phyloP scores from a whole-genome alignment of 2,329 filamentous ascomycete species.

The Calcarisporium arbuscula region DNA sequence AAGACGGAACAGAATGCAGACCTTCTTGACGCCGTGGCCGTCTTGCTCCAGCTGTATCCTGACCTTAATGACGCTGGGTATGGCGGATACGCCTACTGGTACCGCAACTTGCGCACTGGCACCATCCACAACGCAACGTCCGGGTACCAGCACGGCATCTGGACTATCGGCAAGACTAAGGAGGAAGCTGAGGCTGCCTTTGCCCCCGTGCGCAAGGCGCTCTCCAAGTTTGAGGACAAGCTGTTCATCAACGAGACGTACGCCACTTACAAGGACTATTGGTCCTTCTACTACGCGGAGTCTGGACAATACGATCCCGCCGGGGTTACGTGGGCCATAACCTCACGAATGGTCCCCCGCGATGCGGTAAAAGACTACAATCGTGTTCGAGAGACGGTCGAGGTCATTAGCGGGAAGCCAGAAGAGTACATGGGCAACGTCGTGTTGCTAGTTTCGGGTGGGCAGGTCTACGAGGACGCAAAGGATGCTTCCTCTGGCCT shows the following conservation, averaged over 20 bases:
- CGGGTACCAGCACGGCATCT: slow-evolving; percentile 21
- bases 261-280: slow-evolving; percentile 20
- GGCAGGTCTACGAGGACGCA: slow-evolving; percentile 20
- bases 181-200: slow-evolving; percentile 15
- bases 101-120: slow-evolving; percentile 14
- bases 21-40: slow-evolving; percentile 18
- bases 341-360: slow-evolving; percentile 21
- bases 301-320: slow-evolving; percentile 16
- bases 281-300: slow-evolving; percentile 21
- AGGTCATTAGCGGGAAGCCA: slow-evolving; percentile 17
- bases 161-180: slow-evolving; percentile 19
- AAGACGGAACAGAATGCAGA: slow-evolving; percentile 17
- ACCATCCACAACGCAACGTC: slow-evolving; percentile 18
- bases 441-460: slow-evolving; percentile 21
- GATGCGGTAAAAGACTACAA: slow-evolving; percentile 13
- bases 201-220: slow-evolving; percentile 11
- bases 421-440: slow-evolving; percentile 16
- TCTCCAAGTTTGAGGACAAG: slow-evolving; percentile 12
- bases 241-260: slow-evolving; percentile 17
- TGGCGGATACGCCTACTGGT: slow-evolving; percentile 22
- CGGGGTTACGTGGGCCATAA: slow-evolving; percentile 16
- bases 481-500: slow-evolving; percentile 18
- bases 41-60: slow-evolving; percentile 23
- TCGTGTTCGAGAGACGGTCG: slow-evolving; percentile 16
- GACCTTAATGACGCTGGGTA: slow-evolving; percentile 24